Evolutionary conservation across 768 basidiomycete genomes (phyloP), one percentile per base, ranked within the genome.

Genomic region (Boletus edulis): DNA sequence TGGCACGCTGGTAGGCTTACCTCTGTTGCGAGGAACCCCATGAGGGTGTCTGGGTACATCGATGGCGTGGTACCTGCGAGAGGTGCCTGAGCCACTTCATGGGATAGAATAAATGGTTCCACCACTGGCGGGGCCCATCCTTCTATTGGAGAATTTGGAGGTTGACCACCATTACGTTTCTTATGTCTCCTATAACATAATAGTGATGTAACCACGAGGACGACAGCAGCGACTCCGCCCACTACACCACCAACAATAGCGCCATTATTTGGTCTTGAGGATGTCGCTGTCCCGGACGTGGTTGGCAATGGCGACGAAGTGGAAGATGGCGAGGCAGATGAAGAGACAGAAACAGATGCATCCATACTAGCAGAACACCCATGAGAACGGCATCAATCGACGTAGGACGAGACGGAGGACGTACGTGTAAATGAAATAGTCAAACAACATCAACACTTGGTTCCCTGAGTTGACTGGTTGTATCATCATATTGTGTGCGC

Each of bases 401-500:
- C 5, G n/a, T 13, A 27, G 15, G 12, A 27, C 14, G 7, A 18
- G 15, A 54, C 10, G 17, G 13, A 18, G 24, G 18, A 52, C 60
- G 2, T 27, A 62, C 59, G 54, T 61, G 27, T 64, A 64, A 40
- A 64, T 44, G 4, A 61, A 27, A 43, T 64, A 64, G 22, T 63
- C 62, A 10, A 62, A 62, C 9, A 61, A n/a, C 3, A 62, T 58
- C 37, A 58, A 49, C 24, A 61, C 41, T 0, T 27, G 2, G 13
- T 12, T 37, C 12, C 29, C 40, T 2, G 47, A n/a, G 20, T 49
- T 22, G 41, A 42, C 20, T 0, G 62, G 56, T 20, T 52, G 37
- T 14, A 64, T 32, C 17, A 4, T n/a, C 56, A 64, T 51, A 15
- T 1, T 52, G 34, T 63, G 59, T 17, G 42, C 13, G 10, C 56